phyloP scores from a whole-genome alignment of 257 asterid genomes.

The Petunia secreta region DNA sequence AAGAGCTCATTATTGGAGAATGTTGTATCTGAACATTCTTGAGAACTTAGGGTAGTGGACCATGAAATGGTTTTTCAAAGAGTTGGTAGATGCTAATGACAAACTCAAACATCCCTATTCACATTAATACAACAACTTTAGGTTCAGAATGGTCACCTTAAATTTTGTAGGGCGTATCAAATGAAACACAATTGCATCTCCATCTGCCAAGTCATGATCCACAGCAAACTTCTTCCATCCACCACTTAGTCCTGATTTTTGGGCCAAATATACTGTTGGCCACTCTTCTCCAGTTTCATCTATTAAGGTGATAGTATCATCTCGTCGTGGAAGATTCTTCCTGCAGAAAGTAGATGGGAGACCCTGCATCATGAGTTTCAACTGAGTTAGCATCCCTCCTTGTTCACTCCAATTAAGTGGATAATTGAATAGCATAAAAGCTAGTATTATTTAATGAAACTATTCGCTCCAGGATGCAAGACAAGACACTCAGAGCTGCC shows the following conservation, averaged over 20 bases:
- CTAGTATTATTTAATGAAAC: not conserved
- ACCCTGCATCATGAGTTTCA: slow-evolving; percentile 58
- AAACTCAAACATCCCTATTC: not conserved
- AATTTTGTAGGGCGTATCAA: slow-evolving; percentile 54
- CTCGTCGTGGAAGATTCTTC: slow-evolving; percentile 58
- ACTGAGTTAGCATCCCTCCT: not conserved
- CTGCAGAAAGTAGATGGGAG: slow-evolving; percentile 65
- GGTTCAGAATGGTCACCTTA: slow-evolving; percentile 44
- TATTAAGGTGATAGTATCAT: slow-evolving; percentile 56
- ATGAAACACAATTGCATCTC: slow-evolving; percentile 84
- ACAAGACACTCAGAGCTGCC: too few species aligned
- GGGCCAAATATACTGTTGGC: slow-evolving; percentile 67
- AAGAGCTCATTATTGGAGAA: not conserved
- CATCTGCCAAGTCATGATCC: slow-evolving; percentile 83
- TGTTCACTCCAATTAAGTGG: not conserved
- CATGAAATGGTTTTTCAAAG: not conserved
- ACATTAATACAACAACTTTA: too few species aligned
- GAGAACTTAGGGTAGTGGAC: not conserved
- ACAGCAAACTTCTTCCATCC: slow-evolving; percentile 90
- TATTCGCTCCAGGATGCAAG: too few species aligned
- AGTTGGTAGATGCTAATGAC: not conserved
- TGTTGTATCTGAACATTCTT: not conserved
- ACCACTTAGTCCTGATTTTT: slow-evolving; percentile 83
- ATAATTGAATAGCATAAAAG: not conserved
- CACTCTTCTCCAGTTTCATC: slow-evolving; percentile 77